Evolutionary conservation across 2,329 filamentous ascomycete genomes (phyloP).

Genomic region (Didymella pomorum): DNA sequence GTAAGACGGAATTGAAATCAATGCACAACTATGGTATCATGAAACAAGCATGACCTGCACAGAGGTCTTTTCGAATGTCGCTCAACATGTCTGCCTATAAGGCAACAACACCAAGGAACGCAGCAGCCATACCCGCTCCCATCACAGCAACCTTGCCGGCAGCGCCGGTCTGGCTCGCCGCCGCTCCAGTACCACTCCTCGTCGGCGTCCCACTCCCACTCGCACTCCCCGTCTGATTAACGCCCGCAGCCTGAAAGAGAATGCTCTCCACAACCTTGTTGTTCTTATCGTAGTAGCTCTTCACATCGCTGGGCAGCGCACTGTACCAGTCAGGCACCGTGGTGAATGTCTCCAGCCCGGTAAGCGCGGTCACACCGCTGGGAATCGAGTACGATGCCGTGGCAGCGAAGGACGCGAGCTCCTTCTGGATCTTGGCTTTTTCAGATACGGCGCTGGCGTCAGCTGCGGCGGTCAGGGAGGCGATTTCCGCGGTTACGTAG

Average conservation of each 20-base stretch:
- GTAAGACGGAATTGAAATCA: background rate
- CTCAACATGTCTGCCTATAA: constrained; percentile 28
- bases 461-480: constrained; percentile 24
- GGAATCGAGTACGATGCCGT: constrained; percentile 33
- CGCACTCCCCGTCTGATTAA: constrained; percentile 17
- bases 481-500: constrained; percentile 24
- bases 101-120: constrained; percentile 34
- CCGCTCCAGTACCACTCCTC: constrained; percentile 10
- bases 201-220: constrained; percentile 19
- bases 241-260: constrained; percentile 25
- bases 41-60: background rate
- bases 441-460: constrained; percentile 20
- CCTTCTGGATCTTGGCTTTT: constrained; percentile 28
- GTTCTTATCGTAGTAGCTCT: constrained; percentile 35
- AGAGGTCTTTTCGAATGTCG: background rate
- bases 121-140: constrained; percentile 31
- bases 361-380: constrained; percentile 24
- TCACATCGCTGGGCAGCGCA: constrained; percentile 35
- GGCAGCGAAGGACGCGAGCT: constrained; percentile 31
- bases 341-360: constrained; percentile 28
- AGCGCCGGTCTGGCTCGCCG: constrained; percentile 17
- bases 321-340: constrained; percentile 33
- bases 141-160: constrained; percentile 22
- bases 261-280: constrained; percentile 29
- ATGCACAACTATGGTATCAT: background rate